Evolutionary conservation across 2,329 filamentous ascomycete genomes (phyloP), one percentile per base, ranked within the genome.

Genomic region (Mycosphaerella sp.): DNA sequence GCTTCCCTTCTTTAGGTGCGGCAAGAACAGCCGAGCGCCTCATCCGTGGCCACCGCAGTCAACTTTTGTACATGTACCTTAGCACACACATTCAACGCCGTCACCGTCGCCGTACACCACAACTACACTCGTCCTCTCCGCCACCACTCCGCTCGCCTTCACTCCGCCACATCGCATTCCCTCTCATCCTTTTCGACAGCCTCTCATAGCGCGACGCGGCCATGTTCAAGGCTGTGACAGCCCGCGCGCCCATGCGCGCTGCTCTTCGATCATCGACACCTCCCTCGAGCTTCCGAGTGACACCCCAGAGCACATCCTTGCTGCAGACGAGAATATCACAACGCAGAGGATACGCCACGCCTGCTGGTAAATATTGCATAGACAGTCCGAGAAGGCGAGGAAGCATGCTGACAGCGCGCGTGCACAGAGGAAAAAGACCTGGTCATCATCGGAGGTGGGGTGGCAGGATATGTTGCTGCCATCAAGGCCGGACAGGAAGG

Each of bases 401-500:
- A 52, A 13, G 32, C 3, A 32, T 17, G 45, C 70, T 74, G 59
- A 73, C 61, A 6, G 21, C 21, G 21, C 21, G 21, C 21, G 21
- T 10, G 27, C 55, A 62, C 71, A 89, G 89, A 90, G 72, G 89
- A 96, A 73, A 94, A 95, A 74, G 93, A 98, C 73, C 79, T 98
- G 50, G 86, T 98, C 68, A 90, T 98, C 74, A 95, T 98, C 68
- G 93, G 93, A 67, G 93, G 93, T 71, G 93, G 93, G 76, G 93
- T 97, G 67, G 93, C 91, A 64, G 93, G 93, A 69, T 98, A 98
- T 76, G 93, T 98, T 66, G 91, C 93, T 61, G 93, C 93, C 66
- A 98, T 98, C 79, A 98, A 97, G 78, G 93, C 93, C 66, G 93
- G 90, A 54, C 93, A 98, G 74, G 89, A 95, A 71, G 93, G 93